Percentiles rank a stretch among this genome's conserved stretches.
phyloP scores from a whole-genome alignment of 257 asterid species.

The Petunia axillaris region DNA sequence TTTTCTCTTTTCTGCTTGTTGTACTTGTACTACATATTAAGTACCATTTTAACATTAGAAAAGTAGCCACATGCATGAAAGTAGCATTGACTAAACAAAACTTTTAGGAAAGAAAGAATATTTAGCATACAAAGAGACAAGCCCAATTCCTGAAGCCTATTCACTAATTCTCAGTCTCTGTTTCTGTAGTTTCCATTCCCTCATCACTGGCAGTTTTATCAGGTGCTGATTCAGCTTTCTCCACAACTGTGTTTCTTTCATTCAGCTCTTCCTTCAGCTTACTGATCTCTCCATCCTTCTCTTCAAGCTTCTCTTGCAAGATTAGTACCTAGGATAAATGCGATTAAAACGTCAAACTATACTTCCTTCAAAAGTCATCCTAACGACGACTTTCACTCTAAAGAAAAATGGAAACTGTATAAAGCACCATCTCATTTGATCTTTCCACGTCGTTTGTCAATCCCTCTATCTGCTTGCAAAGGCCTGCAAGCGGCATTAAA shows the following conservation, averaged over 20 bases:
- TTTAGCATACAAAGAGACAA: neutral
- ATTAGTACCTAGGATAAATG: slow-evolving; percentile 57
- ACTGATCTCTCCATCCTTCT: slow-evolving; percentile 60
- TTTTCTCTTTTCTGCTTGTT: neutral
- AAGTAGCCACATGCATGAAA: neutral
- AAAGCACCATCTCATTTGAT: slow-evolving; percentile 85
- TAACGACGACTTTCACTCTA: neutral
- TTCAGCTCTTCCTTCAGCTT: slow-evolving; percentile 54
- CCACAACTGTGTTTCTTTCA: slow-evolving; percentile 39
- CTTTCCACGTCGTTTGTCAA: slow-evolving; percentile 73
- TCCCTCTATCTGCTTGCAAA: slow-evolving; percentile 79
- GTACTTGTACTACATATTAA: too few species aligned
- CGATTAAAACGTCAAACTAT: neutral
- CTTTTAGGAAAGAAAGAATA: neutral
- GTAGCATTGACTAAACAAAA: neutral
- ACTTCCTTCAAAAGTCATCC: slow-evolving; percentile 13
- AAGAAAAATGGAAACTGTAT: neutral
- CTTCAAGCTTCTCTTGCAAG: slow-evolving; percentile 82
- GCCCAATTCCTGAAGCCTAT: neutral
- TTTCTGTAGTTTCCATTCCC: slow-evolving; percentile 39
- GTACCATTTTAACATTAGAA: neutral
- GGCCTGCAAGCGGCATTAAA: slow-evolving; percentile 53
- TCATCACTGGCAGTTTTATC: slow-evolving; percentile 38
- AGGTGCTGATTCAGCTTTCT: slow-evolving; percentile 43
- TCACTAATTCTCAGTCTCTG: slow-evolving; percentile 37